phyloP scores from a whole-genome alignment of 225 moss, liverwort and hornwort genomes.

The Sphagnum tenellum region DNA sequence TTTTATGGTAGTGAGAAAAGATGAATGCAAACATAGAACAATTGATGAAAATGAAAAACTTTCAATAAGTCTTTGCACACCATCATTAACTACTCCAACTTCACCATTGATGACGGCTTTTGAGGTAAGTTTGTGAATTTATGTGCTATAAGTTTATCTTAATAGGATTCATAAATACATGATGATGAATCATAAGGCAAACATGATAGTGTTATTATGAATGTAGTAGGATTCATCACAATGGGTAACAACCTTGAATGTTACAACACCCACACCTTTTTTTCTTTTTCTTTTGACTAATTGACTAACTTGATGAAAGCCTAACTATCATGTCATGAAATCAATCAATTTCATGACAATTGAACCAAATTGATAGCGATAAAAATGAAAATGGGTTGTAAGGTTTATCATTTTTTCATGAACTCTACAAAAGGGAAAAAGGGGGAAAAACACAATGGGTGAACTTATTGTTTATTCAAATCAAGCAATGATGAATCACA shows the following conservation, averaged over 20 bases:
- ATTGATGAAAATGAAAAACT: conserved; percentile 17
- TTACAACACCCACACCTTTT: too few relatives aligned
- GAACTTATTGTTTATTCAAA: not conserved
- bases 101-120: not conserved
- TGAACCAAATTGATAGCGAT: too few relatives aligned
- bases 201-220: not conserved
- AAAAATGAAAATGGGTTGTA: not conserved
- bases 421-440: not conserved
- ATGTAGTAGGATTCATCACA: not conserved
- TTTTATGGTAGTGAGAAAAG: conserved; percentile 4
- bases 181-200: not conserved
- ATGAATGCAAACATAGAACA: conserved; percentile 13
- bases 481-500: not conserved
- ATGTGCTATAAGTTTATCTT: not conserved
- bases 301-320: too few relatives aligned
- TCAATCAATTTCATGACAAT: too few relatives aligned
- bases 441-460: not conserved
- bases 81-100: conserved; percentile 13
- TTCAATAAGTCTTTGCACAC: too few relatives aligned
- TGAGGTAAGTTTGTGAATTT: not conserved
- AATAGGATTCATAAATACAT: too few relatives aligned
- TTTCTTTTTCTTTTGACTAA: too few relatives aligned
- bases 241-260: not conserved
- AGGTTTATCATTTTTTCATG: not conserved
- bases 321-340: too few relatives aligned